Base-by-base conservation (phyloP, 1,139 yeast genomes). In the Yamadazyma blattariae region DNA sequence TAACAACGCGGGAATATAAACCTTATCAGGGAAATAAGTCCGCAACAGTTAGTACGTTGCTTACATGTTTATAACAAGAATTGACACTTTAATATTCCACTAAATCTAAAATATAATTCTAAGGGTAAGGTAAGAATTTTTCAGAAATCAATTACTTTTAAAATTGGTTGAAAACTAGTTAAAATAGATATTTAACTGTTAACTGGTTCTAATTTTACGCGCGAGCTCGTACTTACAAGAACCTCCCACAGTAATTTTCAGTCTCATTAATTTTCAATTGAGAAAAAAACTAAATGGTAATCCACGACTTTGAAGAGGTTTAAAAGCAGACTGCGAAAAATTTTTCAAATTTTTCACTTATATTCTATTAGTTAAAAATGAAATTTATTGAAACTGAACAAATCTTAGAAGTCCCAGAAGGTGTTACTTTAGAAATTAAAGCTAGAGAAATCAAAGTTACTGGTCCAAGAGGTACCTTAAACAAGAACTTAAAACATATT, bases 381-480 rank as follows among this genome's bases (percentile, higher is more conserved):
- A 89, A 87, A 81, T 87, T 81, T 90, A 75, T 92, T 64, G 90
- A 85, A 75, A 85, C 97, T 52, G 96, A 88, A 71, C 97, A 92
- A 79, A 64, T 73, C 64, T 78, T 94, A 64, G 87, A 77, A 48
- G 74, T 94, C 70, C 98, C 98, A 71, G 96, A 86, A 72, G 96
- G 86, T 59, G 98, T 94, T 52, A 77, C 82, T 59, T 86, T 92
- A 57, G 72, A 74, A 65, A 90, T 94, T 81, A 87, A 89, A 72
- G 81, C 98, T 70, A 88, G 98, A 79, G 59, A 65, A 61, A 72
- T 94, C 68, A 82, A 79, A 59, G 98, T 94, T 56, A 79, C 84
- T 58, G 99, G 99, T 59, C 98, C 99, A 78, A 90, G 98, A 79
- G 99, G 99, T 74, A 77, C 79, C 55, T 79, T 94, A 67, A 67